These are phyloP conservation scores for Exophiala sp. DNA, from an alignment of 2,329 filamentous ascomycete genomes.

Conservation along the genomic window DNA sequence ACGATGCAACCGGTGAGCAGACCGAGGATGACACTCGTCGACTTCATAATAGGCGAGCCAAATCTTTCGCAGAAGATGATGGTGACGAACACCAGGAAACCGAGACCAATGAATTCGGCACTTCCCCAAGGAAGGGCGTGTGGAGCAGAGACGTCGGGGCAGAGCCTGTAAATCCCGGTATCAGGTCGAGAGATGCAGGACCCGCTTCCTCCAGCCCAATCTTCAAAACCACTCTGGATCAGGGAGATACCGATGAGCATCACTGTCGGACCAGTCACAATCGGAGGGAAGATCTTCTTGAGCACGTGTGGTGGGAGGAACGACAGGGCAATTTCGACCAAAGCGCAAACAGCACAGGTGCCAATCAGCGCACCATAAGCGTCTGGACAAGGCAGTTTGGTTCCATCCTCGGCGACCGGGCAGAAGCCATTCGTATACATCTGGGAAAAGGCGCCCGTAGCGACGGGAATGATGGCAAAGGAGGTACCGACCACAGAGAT, in stretches of 20 bases:
- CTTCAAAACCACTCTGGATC: conserved; percentile 60
- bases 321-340: conserved; percentile 61
- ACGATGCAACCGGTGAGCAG: conserved; percentile 65
- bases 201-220: conserved; percentile 66
- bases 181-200: conserved; percentile 39
- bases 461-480: conserved; percentile 64
- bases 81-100: conserved; percentile 64
- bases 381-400: conserved; percentile 58
- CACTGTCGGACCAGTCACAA: conserved; percentile 66
- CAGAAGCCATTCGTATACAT: conserved; percentile 65
- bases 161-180: conserved; percentile 52
- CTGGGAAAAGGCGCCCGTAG: conserved; percentile 58
- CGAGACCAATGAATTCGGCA: conserved; percentile 64
- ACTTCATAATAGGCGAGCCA: conserved; percentile 67
- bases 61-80: conserved; percentile 68
- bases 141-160: conserved; percentile 57
- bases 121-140: conserved; percentile 60
- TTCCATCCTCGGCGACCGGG: conserved; percentile 54
- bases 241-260: conserved; percentile 65
- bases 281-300: conserved; percentile 63
- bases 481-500: conserved; percentile 67
- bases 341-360: conserved; percentile 47
- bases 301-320: conserved; percentile 61
- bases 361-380: conserved; percentile 65
- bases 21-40: conserved; percentile 62